Evolutionary conservation across 352 stramenopile species (phyloP), one percentile per base, ranked within the genome.

Genomic region (Phytophthora citrophthora): DNA sequence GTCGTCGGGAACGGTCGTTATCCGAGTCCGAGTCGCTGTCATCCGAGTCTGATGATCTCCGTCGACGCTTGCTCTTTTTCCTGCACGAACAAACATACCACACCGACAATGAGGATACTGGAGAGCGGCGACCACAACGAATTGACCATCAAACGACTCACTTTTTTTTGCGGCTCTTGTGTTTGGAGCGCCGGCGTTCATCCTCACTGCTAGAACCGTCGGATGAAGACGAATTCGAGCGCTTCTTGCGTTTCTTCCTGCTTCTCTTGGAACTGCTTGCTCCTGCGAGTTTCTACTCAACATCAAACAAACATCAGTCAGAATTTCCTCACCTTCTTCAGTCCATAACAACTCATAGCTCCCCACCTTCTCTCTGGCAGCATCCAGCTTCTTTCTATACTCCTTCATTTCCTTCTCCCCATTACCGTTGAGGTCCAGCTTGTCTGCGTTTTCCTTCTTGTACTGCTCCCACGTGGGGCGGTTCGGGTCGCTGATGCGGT

Each of bases 391-490:
- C 62, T 93, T 93, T 36, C 95, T 76, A 76, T 98, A 98, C 40
- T 89, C 90, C 53, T 94, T 81, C 95, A 98, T 98, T 67, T 98
- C 92, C 60, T 96, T 95, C 56, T 96, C 80, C 63, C 96, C 91
- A 18, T 92, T 86, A 24, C 81, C 80, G 13, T 53, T 87, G 44
- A 98, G 61, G 55, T 98, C 88, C 16, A 98, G 72, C 67, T 97
- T 98, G 67, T 98, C 94, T 16, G 94, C 83, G 61, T 98, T 98
- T 58, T 98, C 92, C 64, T 97, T 97, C 74, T 98, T 98, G 77
- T 97, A 98, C 54, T 98, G 90, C 70, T 98, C 95, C 95, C 95
- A 98, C 34, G 94, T 98, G 23, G 95, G 95, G 38, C 95, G 86
- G 63, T 98, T 98, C 54, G 86, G 82, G 73, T 98, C 95, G 50